Evolutionary conservation across 225 moss, liverwort and hornwort species (phyloP).

Genomic region (Sphagnum contortum): DNA sequence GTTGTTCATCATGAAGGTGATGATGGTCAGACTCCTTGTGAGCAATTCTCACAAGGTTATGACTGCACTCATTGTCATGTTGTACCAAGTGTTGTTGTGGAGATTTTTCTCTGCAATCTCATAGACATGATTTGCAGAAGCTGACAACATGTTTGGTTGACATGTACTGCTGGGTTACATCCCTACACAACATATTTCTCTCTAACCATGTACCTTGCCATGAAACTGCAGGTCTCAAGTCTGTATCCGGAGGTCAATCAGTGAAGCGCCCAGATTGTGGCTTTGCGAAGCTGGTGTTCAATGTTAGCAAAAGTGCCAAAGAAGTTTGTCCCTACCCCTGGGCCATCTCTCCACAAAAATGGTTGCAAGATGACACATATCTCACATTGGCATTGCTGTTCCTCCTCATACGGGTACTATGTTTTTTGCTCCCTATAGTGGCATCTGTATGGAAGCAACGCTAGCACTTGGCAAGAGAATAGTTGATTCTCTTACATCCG

Average conservation of each 20-base stretch:
- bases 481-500: no score
- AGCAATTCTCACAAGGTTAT: no score
- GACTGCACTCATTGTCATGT: no score
- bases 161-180: no score
- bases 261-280: conserved; percentile 36
- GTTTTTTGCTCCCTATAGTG: conserved; percentile 32
- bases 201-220: no score
- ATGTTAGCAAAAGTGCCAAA: conserved; percentile 38
- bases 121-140: no score
- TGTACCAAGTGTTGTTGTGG: no score
- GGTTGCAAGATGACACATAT: conserved; percentile 58
- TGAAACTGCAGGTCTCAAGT: conserved; percentile 20
- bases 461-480: conserved; percentile 19
- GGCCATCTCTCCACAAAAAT: conserved; percentile 55
- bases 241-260: conserved; percentile 20
- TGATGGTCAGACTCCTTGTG: no score
- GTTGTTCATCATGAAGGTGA: no score
- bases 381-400: conserved; percentile 43
- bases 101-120: no score
- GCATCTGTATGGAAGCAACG: conserved; percentile 21
- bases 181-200: no score
- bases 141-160: no score
- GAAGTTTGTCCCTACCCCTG: conserved; percentile 47
- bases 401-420: conserved; percentile 35
- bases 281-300: conserved; percentile 46